A percentile compares a stretch with the other conserved stretches of the same genome.
phyloP scores from a whole-genome alignment of 2,329 filamentous ascomycete species.

The Penicillium sp. region DNA sequence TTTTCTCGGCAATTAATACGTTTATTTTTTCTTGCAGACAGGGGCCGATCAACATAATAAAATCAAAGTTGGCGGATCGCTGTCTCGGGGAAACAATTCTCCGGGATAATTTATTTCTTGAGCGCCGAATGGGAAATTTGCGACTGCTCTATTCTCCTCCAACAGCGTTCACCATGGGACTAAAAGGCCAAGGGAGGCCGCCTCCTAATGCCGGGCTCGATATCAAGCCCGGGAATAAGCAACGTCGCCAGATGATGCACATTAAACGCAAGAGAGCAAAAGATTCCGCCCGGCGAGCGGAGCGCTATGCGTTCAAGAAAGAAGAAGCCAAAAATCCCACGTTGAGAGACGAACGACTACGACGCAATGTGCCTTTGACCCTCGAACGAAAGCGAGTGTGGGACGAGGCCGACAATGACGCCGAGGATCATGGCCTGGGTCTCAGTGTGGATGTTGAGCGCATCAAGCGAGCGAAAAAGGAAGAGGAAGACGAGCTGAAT shows the following conservation, averaged over 20 bases:
- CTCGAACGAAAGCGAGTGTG: slow-evolving; percentile 84
- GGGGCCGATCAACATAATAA: slow-evolving; percentile 10
- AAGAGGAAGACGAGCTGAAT: slow-evolving; percentile 42
- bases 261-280: slow-evolving; percentile 72
- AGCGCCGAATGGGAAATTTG: slow-evolving; percentile 6
- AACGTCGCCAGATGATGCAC: slow-evolving; percentile 69
- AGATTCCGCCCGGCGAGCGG: slow-evolving; percentile 68
- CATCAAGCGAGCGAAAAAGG: slow-evolving; percentile 44
- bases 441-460: slow-evolving; percentile 46
- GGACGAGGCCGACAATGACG: slow-evolving; percentile 64
- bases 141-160: slow-evolving; percentile 1
- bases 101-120: slow-evolving; percentile 30
- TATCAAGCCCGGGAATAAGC: slow-evolving; percentile 66
- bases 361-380: slow-evolving; percentile 71
- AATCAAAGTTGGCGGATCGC: slow-evolving; percentile 11
- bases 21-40: slow-evolving; percentile 7
- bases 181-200: slow-evolving; percentile 40
- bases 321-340: slow-evolving; percentile 79
- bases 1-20: slow-evolving; percentile 5
- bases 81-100: slow-evolving; percentile 22
- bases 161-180: slow-evolving; percentile 42
- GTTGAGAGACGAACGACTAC: slow-evolving; percentile 65
- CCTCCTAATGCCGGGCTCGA: slow-evolving; percentile 41
- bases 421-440: slow-evolving; percentile 42
- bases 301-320: slow-evolving; percentile 70